Base-by-base conservation (phyloP, 2,329 filamentous ascomycete species). In the Xylariaceae sp. region DNA sequence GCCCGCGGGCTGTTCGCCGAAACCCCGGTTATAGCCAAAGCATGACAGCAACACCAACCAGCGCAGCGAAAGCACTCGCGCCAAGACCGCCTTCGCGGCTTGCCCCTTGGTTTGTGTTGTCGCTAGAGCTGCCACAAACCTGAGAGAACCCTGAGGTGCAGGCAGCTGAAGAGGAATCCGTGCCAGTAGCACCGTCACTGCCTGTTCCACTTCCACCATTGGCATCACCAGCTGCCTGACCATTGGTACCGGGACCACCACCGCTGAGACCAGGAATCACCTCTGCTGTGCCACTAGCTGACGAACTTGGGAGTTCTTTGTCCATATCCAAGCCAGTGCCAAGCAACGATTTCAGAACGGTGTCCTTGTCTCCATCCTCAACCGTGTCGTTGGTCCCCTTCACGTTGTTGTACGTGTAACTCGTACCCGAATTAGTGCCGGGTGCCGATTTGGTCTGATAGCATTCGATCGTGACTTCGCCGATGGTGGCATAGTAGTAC, bases 401-500 rank as follows among this genome's bases (percentile, higher is more conserved):
- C 17, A 62, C 56, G 56, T 79, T 71, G 47, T 76, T 83, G 73
- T 87, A 95, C 51, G 81, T 78, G 74, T 97, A 98, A 18, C 83
- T 83, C 52, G 72, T 76, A 50, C 79, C 78, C 41, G 74, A 79
- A 64, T 81, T 85, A 17, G 78, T 74, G 22, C 91, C 93, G 3
- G 88, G 81, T 0, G 61, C 57, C 15, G 52, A 65, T 41, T 67
- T 63, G 26, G 76, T 72, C 53, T 90, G 76, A 73, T 87, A 97
- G 81, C 93, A 98, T 52, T 89, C 69, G 28, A 97, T 81, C n/a
- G 72, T 76, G 45, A 98, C 79, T 41, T 89, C 80, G 41, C 80
- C 74, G 56, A 96, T 79, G 33, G 78, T 79, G 40, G 89, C 86
- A 62, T 85, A 96, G 73, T 93, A 95, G 74, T 96, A 97, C 24